Base-by-base conservation (phyloP, 768 basidiomycete species). In the Wakefieldia striispora region DNA sequence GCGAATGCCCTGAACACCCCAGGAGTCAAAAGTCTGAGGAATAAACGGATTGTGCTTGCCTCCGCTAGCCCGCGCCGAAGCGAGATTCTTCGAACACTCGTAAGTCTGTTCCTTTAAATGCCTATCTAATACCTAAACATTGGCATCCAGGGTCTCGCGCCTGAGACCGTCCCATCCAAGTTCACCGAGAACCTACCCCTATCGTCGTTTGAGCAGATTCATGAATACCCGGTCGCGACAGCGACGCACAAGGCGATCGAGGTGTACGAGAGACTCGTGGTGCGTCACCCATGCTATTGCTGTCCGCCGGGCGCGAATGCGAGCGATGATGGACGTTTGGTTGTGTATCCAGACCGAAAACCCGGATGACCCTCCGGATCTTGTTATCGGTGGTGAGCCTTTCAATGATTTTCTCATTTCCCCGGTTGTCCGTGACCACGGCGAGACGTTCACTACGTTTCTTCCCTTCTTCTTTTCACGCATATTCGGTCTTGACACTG, bases 21-120 rank as follows among this genome's bases (percentile, higher is more conserved):
- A 11, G 74, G 74, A 0, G 72, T 84, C 38, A 73, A 84, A 58
- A 89, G 85, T 63, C 77, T 97, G 1, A 63, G 74, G 34, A 83
- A 81, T 19, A 94, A 92, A 63, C 77, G 89, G 3, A 79, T 97
- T 40, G 71, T 97, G 3, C 75, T 97, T 1, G 94, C 94, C 1
- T 95, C 93, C 5, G 84, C 81, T 49, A 94, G 91, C 58, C 90
- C 92, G 1, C 77, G 94, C 56, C 75, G 94, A 60, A 83, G 80
- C 61, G 91, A 93, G 47, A 91, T 95, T 51, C 78, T 97, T 19
- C 77, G 74, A 46, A 84, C 78, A 6, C 80, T 88, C 59, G 92
- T 94, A 67, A 63, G 86, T 34, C 26, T 20, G 8, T 29, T 7
- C 45, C 1, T 27, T 27, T 12, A 29, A 3, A 29, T 6, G 29